Conservation (phyloP, 345 rosid genomes). For the Eucalyptus erythrocorys region DNA sequence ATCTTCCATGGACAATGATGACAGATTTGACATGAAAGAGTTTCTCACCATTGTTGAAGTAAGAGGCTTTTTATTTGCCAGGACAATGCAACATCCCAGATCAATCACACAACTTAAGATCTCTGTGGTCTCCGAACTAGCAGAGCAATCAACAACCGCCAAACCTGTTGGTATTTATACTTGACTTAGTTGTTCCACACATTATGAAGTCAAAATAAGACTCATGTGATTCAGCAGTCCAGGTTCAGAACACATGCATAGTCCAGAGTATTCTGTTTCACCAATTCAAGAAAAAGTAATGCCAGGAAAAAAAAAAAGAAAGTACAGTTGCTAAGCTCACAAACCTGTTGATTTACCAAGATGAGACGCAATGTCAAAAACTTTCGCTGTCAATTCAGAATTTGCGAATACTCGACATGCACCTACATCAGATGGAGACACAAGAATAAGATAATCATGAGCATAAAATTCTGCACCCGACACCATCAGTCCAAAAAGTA, state of each 20-base stretch:
- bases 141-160: conserved; percentile 81
- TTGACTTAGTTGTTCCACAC: not conserved
- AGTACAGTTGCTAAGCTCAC: not conserved
- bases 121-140: conserved; percentile 48
- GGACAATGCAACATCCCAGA: conserved; percentile 60
- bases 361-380: conserved; percentile 34
- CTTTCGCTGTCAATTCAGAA: conserved; percentile 23
- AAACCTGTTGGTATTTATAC: conserved; percentile 27
- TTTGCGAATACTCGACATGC: conserved; percentile 17
- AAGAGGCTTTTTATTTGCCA: conserved; percentile 94
- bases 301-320: not conserved
- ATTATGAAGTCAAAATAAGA: not conserved
- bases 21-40: not conserved
- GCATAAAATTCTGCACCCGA: not conserved
- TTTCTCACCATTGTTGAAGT: conserved; percentile 59
- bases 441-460: not conserved
- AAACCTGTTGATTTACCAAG: conserved; percentile 70
- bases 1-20: not conserved
- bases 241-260: not conserved
- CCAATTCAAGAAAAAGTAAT: not conserved
- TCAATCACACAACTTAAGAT: conserved; percentile 43
- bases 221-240: not conserved
- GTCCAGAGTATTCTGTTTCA: not conserved
- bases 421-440: conserved; percentile 7
- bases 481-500: not conserved